Evolutionary conservation across 495 filamentous ascomycete genomes (phyloP).

Genomic region (Penicillium argentinense): DNA sequence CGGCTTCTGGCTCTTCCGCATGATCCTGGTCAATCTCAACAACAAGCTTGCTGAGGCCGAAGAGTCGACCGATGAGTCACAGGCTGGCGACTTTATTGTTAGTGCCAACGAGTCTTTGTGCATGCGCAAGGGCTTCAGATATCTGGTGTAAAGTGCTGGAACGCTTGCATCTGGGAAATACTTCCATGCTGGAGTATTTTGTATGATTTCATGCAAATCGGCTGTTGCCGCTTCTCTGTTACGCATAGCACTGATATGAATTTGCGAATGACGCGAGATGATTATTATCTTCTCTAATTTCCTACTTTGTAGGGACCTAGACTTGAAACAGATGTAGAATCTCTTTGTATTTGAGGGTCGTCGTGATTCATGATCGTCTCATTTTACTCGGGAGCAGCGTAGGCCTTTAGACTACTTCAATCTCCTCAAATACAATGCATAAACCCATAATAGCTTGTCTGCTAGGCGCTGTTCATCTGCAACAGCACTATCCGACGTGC

Average conservation of each 20-base stretch:
- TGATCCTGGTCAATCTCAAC: slow-evolving; percentile 63
- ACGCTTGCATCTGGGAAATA: slow-evolving; percentile 5
- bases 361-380: too few species aligned
- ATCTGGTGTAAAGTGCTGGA: slow-evolving; percentile 24
- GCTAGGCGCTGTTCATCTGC: background rate
- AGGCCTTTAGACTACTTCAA: too few species aligned
- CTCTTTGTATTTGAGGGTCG: too few species aligned
- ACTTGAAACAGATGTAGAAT: too few species aligned
- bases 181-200: too few species aligned
- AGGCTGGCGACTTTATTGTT: slow-evolving; percentile 18
- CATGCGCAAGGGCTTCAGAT: slow-evolving; percentile 36
- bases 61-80: slow-evolving; percentile 16
- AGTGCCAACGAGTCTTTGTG: slow-evolving; percentile 27
- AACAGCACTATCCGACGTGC: background rate
- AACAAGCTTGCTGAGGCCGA: slow-evolving; percentile 59
- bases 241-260: too few species aligned
- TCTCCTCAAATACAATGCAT: too few species aligned
- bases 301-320: too few species aligned
- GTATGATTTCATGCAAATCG: background rate
- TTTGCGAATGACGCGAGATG: too few species aligned
- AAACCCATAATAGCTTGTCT: background rate
- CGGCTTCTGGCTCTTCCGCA: slow-evolving; percentile 47
- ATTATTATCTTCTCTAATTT: too few species aligned
- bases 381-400: too few species aligned
- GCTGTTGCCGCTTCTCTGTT: too few species aligned